phyloP scores from a whole-genome alignment of 768 basidiomycete species.

The Mycena belliarum region DNA sequence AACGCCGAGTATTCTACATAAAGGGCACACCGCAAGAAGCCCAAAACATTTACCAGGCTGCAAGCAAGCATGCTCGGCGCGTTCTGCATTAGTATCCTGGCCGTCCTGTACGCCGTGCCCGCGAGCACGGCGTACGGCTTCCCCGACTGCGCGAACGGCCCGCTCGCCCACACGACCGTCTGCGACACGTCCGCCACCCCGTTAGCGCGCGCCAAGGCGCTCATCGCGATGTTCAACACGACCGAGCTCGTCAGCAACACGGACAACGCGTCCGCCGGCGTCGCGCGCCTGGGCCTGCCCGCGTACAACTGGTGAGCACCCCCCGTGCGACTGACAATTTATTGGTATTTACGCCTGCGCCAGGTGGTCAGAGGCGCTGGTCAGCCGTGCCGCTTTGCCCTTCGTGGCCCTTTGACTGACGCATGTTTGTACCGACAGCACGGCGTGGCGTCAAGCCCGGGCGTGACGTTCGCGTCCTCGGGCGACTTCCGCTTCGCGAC shows the following conservation, averaged over 20 bases:
- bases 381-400: slow-evolving; percentile 18
- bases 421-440: slow-evolving; percentile 36
- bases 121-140: slow-evolving; percentile 34
- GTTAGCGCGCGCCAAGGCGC: slow-evolving; percentile 48
- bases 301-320: slow-evolving; percentile 61
- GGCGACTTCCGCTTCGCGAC: slow-evolving; percentile 60
- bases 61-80: slow-evolving; percentile 1
- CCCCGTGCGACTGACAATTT: too few species aligned
- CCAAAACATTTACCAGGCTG: neutral
- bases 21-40: neutral
- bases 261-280: slow-evolving; percentile 49
- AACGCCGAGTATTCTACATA: neutral
- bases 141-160: slow-evolving; percentile 48
- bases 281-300: slow-evolving; percentile 56
- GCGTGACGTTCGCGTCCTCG: slow-evolving; percentile 48
- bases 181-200: slow-evolving; percentile 49
- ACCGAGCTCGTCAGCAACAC: slow-evolving; percentile 54
- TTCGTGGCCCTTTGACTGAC: neutral
- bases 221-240: slow-evolving; percentile 50
- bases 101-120: neutral
- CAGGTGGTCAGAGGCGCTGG: slow-evolving; percentile 64
- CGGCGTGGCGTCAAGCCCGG: slow-evolving; percentile 54
- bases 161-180: slow-evolving; percentile 46
- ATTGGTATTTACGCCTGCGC: too few species aligned
- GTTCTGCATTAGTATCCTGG: neutral